phyloP scores from a whole-genome alignment of 2,329 filamentous ascomycete species.

The Pyrenophora seminiperda region DNA sequence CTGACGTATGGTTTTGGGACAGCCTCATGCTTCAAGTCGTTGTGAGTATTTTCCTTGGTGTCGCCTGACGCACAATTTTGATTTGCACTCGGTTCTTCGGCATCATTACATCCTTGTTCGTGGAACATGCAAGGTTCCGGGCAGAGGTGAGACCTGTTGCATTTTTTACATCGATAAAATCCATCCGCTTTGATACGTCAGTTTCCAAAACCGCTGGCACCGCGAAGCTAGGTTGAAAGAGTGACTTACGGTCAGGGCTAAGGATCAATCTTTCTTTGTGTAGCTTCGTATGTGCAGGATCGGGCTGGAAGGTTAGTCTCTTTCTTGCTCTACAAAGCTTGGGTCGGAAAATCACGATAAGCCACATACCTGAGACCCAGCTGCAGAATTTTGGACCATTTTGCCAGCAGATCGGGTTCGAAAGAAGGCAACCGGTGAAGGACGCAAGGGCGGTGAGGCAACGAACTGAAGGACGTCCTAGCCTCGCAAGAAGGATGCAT shows the following conservation, averaged over 20 bases:
- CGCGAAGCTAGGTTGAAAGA: background rate
- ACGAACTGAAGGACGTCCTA: background rate
- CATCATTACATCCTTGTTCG: background rate
- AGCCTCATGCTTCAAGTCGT: background rate
- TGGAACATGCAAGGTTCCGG: background rate
- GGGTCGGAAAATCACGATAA: background rate
- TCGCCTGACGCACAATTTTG: background rate
- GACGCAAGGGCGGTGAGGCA: background rate
- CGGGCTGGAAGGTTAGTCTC: conserved; percentile 2
- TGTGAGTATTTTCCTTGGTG: background rate
- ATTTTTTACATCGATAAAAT: background rate
- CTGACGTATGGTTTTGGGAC: background rate
- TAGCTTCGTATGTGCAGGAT: background rate
- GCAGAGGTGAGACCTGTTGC: background rate
- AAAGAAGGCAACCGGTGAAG: conserved; percentile 6
- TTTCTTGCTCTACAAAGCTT: background rate
- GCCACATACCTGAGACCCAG: background rate
- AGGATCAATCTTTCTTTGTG: background rate
- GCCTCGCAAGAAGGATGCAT: conserved; percentile 3
- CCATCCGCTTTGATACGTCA: background rate
- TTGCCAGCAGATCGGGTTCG: background rate
- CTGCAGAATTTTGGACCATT: background rate
- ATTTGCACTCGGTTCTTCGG: background rate
- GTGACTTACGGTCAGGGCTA: background rate
- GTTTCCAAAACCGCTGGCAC: background rate